Base-by-base conservation (phyloP, 106 monocot species). In the Narthecium ossifragum region DNA sequence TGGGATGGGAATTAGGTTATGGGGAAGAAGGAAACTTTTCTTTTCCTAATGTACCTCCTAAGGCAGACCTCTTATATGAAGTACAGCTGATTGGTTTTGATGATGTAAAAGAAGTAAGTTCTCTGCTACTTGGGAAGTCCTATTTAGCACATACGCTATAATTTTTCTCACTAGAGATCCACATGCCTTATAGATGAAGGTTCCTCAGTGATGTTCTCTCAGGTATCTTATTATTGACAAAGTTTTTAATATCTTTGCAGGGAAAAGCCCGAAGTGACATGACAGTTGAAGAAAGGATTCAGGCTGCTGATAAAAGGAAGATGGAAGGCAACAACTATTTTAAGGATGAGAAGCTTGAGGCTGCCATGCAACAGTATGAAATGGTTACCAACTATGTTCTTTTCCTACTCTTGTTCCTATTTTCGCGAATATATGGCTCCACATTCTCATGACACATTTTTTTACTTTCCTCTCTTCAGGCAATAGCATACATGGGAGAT, bases 301-400 rank as follows among this genome's bases (percentile, higher is more conserved):
- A 80, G 70, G 86, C 90, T 20, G 94, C 94, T 46, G 84, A 96
- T 65, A 83, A 68, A 70, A 80, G 94, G 53, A 96, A 86, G 73
- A 51, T 68, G 26, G 75, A 90, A 54, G 94, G 94, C 21, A 96
- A 96, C 65, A 54, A 33, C 28, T 83, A 75, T 49, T 96, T 83
- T 59, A 86, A 80, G 67, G 86, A 96, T 54, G 83, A 90, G 50
- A 96, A 90, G 64, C 60, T 90, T 48, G 72, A 80, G 51, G 90
- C 90, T 75, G 94, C 94, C 27, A 96, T 96, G 90, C 94, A 96
- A 71, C 94, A 96, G 67, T 96, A 96, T 86, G 94, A 90, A 86
- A 96, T 96, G 94, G 90, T 96, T 66, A 61, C 8, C 24, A 11
- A 14, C 30, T 36, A 43, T 17, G 17, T 37, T 5, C 36, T 41